Percentiles rank a stretch among this genome's conserved stretches.
phyloP scores from a whole-genome alignment of 2,329 filamentous ascomycete species.

The Pseudocercospora cruenta region DNA sequence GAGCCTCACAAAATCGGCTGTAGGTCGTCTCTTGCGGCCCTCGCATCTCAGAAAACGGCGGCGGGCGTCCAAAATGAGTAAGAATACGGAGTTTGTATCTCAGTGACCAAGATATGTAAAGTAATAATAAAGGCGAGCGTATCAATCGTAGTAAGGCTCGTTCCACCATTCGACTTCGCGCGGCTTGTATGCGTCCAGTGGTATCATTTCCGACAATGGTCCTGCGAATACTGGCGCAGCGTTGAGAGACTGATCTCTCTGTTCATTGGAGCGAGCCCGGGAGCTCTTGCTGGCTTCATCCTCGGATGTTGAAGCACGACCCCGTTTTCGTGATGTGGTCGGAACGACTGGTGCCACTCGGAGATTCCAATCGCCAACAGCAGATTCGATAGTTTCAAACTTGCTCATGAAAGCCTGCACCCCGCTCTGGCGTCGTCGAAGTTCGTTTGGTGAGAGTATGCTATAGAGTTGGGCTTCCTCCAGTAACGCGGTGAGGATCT shows the following conservation, averaged over 20 bases:
- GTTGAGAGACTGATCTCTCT: conserved; percentile 16
- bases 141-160: conserved; percentile 23
- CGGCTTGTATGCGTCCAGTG: neutral
- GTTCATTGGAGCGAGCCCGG: neutral
- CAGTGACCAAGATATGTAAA: neutral
- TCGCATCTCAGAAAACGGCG: no score
- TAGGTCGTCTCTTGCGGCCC: neutral
- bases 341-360: neutral
- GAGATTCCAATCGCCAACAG: conserved; percentile 10
- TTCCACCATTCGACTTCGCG: conserved; percentile 23
- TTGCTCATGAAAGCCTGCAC: conserved; percentile 12
- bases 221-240: conserved; percentile 16
- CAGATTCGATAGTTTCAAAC: conserved; percentile 18
- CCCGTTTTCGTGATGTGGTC: neutral
- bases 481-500: conserved; percentile 22
- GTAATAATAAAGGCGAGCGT: neutral
- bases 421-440: conserved; percentile 12
- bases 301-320: neutral
- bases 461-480: conserved; percentile 22
- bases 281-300: neutral
- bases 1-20: neutral
- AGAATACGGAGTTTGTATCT: no score
- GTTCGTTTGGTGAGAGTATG: conserved; percentile 12
- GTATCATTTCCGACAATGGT: conserved; percentile 18
- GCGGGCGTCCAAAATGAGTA: no score